A percentile compares a stretch with the other conserved stretches of the same genome.
Evolutionary conservation across 345 rosid genomes (phyloP).

Genomic region (Gossypium anomalum): DNA sequence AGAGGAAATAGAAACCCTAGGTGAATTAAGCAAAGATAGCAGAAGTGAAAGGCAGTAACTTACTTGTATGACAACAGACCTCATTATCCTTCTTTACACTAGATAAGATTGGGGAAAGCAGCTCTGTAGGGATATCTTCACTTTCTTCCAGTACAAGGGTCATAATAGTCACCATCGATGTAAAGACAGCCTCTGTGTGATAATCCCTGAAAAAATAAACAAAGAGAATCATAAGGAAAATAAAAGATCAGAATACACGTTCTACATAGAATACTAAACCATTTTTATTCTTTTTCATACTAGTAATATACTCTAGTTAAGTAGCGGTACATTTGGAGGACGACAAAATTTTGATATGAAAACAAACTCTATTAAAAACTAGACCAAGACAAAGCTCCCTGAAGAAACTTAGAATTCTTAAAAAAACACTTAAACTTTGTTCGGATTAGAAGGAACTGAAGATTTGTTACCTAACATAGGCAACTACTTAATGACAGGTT

Average conservation of each 20-base stretch:
- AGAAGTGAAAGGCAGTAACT: neutral
- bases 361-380: neutral
- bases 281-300: neutral
- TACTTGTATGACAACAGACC: conserved; percentile 37
- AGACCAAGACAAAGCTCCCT: neutral
- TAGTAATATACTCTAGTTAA: neutral
- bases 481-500: neutral
- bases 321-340: neutral
- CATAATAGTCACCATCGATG: conserved; percentile 89
- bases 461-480: neutral
- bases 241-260: neutral
- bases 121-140: conserved; percentile 72
- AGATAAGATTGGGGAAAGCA: conserved; percentile 65
- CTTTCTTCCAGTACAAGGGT: conserved; percentile 87
- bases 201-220: conserved; percentile 51
- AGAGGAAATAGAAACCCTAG: conserved; percentile 13
- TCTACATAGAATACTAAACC: neutral
- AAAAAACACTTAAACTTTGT: neutral
- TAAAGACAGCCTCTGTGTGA: conserved; percentile 64
- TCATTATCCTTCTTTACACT: conserved; percentile 57
- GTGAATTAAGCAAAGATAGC: conserved; percentile 14
- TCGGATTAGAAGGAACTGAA: neutral
- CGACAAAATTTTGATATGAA: neutral
- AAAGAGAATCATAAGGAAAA: conserved; percentile 14
- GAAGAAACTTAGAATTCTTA: neutral